A percentile compares a stretch with the other conserved stretches of the same genome.
phyloP scores from a whole-genome alignment of 106 monocot species.

The Hemerocallis citrina region DNA sequence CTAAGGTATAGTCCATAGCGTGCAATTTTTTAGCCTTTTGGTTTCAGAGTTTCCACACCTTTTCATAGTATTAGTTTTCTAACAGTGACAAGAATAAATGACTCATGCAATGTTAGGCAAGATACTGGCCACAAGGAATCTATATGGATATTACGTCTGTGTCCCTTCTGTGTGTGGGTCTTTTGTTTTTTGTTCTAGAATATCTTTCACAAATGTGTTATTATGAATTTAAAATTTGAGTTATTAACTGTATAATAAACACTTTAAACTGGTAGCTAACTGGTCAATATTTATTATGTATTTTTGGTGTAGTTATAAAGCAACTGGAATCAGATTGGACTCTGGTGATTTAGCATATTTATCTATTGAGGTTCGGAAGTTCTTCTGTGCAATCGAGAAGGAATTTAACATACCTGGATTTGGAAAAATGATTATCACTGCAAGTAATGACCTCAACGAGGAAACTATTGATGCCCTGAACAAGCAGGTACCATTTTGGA shows the following conservation, averaged over 20 bases:
- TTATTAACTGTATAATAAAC: background rate
- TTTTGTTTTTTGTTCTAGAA: too few relatives aligned
- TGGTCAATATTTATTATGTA: background rate
- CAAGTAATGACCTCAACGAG: slow-evolving; percentile 97
- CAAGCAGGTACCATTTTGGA: slow-evolving; percentile 68
- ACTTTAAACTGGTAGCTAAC: background rate
- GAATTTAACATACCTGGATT: slow-evolving; percentile 63
- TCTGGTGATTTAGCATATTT: slow-evolving; percentile 96
- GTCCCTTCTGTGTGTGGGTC: too few relatives aligned
- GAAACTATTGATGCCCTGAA: slow-evolving; percentile 95
- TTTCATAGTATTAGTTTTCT: too few relatives aligned
- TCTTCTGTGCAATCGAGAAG: slow-evolving; percentile 66
- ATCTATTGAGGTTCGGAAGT: slow-evolving; percentile 70
- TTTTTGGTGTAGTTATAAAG: slow-evolving; percentile 61
- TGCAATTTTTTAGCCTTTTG: too few relatives aligned
- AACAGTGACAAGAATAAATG: too few relatives aligned
- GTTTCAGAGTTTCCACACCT: too few relatives aligned
- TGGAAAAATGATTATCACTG: slow-evolving; percentile 68
- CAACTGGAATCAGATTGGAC: slow-evolving; percentile 85
- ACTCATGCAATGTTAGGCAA: too few relatives aligned
- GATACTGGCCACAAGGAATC: too few relatives aligned
- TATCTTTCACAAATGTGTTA: background rate
- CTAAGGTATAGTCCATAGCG: too few relatives aligned
- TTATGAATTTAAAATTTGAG: background rate
- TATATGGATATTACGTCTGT: too few relatives aligned